A percentile compares a stretch with the other conserved stretches of the same genome.
These are phyloP conservation scores for Kentomonas sorsogonicus DNA, from an alignment of 208 protist species.

Conservation along the genomic window DNA sequence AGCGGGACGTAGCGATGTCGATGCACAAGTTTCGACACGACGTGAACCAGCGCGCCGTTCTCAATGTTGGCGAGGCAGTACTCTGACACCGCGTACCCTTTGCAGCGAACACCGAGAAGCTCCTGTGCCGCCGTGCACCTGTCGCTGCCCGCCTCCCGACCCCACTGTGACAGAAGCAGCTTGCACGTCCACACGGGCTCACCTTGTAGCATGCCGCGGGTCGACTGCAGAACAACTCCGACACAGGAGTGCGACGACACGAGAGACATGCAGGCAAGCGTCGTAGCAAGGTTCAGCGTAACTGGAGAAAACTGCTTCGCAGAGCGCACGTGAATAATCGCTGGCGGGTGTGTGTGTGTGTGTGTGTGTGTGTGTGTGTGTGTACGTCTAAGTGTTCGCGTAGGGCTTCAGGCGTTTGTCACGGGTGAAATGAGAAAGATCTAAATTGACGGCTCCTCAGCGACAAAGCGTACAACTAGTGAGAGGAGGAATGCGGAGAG, in stretches of 20 bases:
- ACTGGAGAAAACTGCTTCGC: too few species aligned
- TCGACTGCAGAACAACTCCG: conserved; percentile 66
- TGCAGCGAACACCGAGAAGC: conserved; percentile 43
- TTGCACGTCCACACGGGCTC: conserved; percentile 71
- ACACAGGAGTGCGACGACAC: conserved; percentile 59
- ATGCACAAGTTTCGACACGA: conserved; percentile 74
- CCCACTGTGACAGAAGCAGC: conserved; percentile 64
- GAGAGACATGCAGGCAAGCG: too few species aligned
- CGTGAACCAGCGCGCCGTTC: conserved; percentile 70
- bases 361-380: conserved; percentile 5
- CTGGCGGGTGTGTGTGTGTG: conserved; percentile 7
- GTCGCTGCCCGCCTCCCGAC: conserved; percentile 23
- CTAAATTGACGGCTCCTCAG: background rate
- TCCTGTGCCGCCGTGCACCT: conserved; percentile 29
- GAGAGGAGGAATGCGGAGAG: conserved; percentile 15
- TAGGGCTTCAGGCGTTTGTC: too few species aligned
- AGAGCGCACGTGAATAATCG: too few species aligned
- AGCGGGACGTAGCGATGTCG: conserved; percentile 65
- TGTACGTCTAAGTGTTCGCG: background rate
- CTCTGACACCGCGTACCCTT: conserved; percentile 37
- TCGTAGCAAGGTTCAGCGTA: too few species aligned
- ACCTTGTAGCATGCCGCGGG: conserved; percentile 49
- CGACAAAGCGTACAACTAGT: background rate
- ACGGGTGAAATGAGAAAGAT: conserved; percentile 5
- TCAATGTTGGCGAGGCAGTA: conserved; percentile 50